Percentiles rank a stretch among this genome's conserved stretches.
These are phyloP conservation scores for Ottelia alismoides DNA, from an alignment of 106 monocot species.

Conservation along the genomic window DNA sequence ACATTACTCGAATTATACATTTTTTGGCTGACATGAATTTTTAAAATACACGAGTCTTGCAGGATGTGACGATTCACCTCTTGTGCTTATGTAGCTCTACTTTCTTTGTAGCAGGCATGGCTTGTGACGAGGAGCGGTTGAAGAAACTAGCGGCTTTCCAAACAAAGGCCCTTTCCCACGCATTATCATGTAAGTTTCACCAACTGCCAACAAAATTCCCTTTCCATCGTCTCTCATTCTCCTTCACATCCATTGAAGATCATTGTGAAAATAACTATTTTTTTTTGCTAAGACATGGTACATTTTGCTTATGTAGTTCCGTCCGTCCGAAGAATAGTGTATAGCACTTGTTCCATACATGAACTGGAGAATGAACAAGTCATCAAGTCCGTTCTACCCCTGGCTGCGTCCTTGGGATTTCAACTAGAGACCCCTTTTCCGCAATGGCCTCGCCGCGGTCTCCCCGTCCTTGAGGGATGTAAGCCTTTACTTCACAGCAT, in stretches of 20 bases:
- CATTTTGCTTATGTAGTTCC: conserved; percentile 39
- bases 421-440: conserved; percentile 73
- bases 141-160: conserved; percentile 78
- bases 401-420: conserved; percentile 62
- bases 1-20: too few relatives aligned
- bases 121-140: conserved; percentile 17
- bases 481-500: conserved; percentile 5
- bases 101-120: too few relatives aligned
- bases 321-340: conserved; percentile 71
- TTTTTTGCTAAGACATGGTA: too few relatives aligned
- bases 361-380: conserved; percentile 91
- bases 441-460: conserved; percentile 76
- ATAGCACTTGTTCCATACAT: conserved; percentile 90
- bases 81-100: too few relatives aligned
- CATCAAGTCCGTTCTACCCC: conserved; percentile 52
- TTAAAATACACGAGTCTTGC: too few relatives aligned
- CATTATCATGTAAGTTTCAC: conserved; percentile 73
- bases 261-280: too few relatives aligned
- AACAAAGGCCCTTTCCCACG: conserved; percentile 71
- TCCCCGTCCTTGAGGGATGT: conserved; percentile 87
- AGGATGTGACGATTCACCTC: too few relatives aligned
- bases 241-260: too few relatives aligned
- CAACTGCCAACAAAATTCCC: neutral
- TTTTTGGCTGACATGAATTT: too few relatives aligned
- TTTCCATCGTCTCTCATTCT: neutral